These are phyloP conservation scores for Phytophthora megakarya DNA, from an alignment of 352 stramenopile species.

Conservation along the genomic window DNA sequence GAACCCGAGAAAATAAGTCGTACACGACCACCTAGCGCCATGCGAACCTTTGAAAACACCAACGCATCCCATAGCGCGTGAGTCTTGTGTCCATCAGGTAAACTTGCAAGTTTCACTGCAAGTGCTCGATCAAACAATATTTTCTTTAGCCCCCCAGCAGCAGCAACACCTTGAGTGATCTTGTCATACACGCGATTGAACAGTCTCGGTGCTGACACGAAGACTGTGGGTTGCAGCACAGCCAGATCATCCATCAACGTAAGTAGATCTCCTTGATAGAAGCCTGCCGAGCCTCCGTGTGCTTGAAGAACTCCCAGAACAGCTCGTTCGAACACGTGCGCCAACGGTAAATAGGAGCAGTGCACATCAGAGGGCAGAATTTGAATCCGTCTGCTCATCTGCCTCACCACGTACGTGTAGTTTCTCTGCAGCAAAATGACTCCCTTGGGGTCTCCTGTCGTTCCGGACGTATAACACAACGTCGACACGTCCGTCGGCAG, in stretches of 20 bases:
- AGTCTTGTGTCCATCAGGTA: constrained; percentile 40
- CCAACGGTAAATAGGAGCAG: constrained; percentile 94
- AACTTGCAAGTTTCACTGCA: constrained; percentile 40
- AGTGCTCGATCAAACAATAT: constrained; percentile 52
- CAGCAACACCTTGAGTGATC: constrained; percentile 63
- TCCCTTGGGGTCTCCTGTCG: constrained; percentile 95
- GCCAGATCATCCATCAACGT: constrained; percentile 93
- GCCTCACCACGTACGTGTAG: constrained; percentile 27
- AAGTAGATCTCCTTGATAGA: constrained; percentile 82
- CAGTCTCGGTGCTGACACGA: constrained; percentile 93
- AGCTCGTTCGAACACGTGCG: constrained; percentile 95
- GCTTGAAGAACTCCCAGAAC: constrained; percentile 84
- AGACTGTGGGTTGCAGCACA: constrained; percentile 89
- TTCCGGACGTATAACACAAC: constrained; percentile 93
- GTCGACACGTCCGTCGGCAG: constrained; percentile 85
- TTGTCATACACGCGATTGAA: constrained; percentile 97
- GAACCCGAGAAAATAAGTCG: constrained; percentile 92
- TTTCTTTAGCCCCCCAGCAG: constrained; percentile 43
- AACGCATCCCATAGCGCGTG: constrained; percentile 90
- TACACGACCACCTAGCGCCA: constrained; percentile 84
- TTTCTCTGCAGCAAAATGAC: constrained; percentile 91
- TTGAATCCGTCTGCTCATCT: constrained; percentile 28
- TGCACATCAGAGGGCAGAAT: constrained; percentile 77
- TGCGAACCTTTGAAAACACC: constrained; percentile 93
- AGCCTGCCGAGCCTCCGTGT: constrained; percentile 65